Evolutionary conservation across 2,329 filamentous ascomycete genomes (phyloP).

Genomic region (Rutstroemia sp.): DNA sequence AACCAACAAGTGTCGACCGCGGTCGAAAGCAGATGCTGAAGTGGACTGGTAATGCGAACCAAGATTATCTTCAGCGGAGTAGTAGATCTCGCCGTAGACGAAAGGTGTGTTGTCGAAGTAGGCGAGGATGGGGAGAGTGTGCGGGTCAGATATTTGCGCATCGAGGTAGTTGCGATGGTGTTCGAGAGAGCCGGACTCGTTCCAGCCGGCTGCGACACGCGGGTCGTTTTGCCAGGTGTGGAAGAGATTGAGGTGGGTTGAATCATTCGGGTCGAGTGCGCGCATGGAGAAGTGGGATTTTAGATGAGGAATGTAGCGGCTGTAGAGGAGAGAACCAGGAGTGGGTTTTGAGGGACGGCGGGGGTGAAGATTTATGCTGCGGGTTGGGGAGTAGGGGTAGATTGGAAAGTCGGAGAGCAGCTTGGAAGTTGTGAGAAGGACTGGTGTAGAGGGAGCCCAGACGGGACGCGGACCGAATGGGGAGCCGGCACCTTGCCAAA

Average conservation of each 20-base stretch:
- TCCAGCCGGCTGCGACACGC: slow-evolving; percentile 73
- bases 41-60: slow-evolving; percentile 50
- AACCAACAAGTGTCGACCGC: slow-evolving; percentile 53
- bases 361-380: slow-evolving; percentile 56
- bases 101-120: slow-evolving; percentile 65
- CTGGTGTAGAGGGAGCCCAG: slow-evolving; percentile 37
- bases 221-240: slow-evolving; percentile 80
- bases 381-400: slow-evolving; percentile 34
- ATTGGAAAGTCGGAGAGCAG: slow-evolving; percentile 30
- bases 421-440: slow-evolving; percentile 33
- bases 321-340: slow-evolving; percentile 66
- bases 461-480: slow-evolving; percentile 57
- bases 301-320: slow-evolving; percentile 69
- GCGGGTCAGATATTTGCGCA: slow-evolving; percentile 61
- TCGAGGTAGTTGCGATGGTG: slow-evolving; percentile 63
- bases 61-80: slow-evolving; percentile 54
- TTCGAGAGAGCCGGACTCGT: slow-evolving; percentile 68
- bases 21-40: slow-evolving; percentile 39
- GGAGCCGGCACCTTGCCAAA: slow-evolving; percentile 65
- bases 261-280: slow-evolving; percentile 59
- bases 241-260: slow-evolving; percentile 61
- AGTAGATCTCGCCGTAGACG: slow-evolving; percentile 76
- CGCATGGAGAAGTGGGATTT: slow-evolving; percentile 71
- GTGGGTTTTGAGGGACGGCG: slow-evolving; percentile 63
- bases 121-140: slow-evolving; percentile 63